Percentiles rank a stretch among this genome's conserved stretches.
Conservation (phyloP, 2,329 filamentous ascomycete genomes). For the Phialocephala subalpina region DNA sequence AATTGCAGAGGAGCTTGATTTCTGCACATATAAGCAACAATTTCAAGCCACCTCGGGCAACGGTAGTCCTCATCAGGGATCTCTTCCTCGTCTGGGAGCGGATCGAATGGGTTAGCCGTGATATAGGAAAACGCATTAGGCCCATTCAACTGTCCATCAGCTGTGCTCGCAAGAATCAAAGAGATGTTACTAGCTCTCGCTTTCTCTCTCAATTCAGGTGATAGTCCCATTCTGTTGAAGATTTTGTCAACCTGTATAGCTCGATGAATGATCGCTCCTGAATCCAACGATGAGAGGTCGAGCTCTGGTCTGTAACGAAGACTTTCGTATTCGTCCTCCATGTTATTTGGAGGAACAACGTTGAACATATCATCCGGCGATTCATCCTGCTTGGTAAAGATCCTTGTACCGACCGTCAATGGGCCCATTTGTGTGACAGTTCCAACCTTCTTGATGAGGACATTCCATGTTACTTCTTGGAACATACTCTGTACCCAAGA, state of each 20-base stretch:
- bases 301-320: not conserved
- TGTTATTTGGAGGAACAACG: not conserved
- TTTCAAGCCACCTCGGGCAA: not conserved
- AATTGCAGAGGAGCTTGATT: not conserved
- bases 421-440: not conserved
- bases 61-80: not conserved
- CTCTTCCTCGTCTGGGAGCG: not conserved
- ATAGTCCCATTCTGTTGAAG: not conserved
- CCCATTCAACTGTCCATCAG: too few relatives aligned
- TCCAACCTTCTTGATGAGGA: not conserved
- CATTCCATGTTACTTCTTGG: not conserved
- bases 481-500: not conserved
- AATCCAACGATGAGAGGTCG: not conserved
- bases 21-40: not conserved
- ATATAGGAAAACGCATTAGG: not conserved
- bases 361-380: not conserved
- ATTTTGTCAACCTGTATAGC: not conserved
- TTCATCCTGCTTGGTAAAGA: not conserved
- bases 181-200: not conserved
- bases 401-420: not conserved
- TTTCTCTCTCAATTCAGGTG: not conserved
- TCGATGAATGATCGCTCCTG: not conserved
- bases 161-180: not conserved
- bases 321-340: not conserved
- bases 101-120: not conserved